phyloP scores from a whole-genome alignment of 1,139 yeast species.

The Candida sanyaensis region DNA sequence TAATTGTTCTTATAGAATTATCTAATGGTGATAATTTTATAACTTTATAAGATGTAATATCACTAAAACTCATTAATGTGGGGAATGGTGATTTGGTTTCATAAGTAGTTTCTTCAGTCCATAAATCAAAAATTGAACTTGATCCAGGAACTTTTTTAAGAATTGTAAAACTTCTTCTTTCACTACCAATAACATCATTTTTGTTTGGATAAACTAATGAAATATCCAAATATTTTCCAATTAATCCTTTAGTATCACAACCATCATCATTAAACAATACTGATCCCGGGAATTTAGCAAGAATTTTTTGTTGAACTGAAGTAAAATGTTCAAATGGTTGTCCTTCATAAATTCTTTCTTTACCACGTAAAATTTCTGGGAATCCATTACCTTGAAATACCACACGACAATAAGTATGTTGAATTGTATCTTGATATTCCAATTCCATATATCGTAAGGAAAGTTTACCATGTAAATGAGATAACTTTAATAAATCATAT shows the following conservation, averaged over 20 bases:
- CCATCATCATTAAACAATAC: constrained; percentile 66
- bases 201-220: constrained; percentile 75
- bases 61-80: constrained; percentile 83
- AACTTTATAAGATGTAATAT: constrained; percentile 53
- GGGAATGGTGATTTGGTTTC: constrained; percentile 82
- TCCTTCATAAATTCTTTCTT: constrained; percentile 82
- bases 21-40: constrained; percentile 77
- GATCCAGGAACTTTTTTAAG: constrained; percentile 77
- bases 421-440: constrained; percentile 71
- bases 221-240: constrained; percentile 76
- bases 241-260: constrained; percentile 50
- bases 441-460: constrained; percentile 68
- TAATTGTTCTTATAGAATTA: constrained; percentile 72
- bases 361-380: constrained; percentile 74
- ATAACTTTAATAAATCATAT: constrained; percentile 75
- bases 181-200: constrained; percentile 69
- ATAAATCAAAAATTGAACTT: constrained; percentile 69
- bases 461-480: constrained; percentile 70
- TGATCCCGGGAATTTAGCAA: constrained; percentile 81
- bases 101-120: constrained; percentile 88
- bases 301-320: constrained; percentile 75
- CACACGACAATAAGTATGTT: constrained; percentile 80
- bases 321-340: constrained; percentile 85
- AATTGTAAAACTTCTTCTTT: constrained; percentile 68
- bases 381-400: constrained; percentile 84